Evolutionary conservation across 345 rosid species (phyloP).

Genomic region (Euclidium syriacum): DNA sequence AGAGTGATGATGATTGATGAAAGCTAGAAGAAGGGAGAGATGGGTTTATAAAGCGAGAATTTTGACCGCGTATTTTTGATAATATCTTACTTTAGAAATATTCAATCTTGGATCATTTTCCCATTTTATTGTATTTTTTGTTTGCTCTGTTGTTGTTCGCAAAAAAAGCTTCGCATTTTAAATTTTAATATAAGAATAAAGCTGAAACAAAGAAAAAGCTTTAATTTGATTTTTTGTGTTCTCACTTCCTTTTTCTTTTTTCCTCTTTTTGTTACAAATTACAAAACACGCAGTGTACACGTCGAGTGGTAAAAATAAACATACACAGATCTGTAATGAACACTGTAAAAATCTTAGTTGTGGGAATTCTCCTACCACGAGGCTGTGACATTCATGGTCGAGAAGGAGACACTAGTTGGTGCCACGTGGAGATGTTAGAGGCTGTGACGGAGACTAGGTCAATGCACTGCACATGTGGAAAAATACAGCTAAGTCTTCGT

Average conservation of each 20-base stretch:
- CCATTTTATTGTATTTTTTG: background rate
- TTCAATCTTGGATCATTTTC: conserved; percentile 1
- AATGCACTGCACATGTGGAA: conserved; percentile 19
- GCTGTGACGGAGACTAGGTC: conserved; percentile 28
- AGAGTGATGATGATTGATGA: conserved; percentile 31
- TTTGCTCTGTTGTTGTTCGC: background rate
- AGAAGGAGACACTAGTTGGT: background rate
- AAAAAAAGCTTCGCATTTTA: background rate
- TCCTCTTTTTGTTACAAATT: conserved; percentile 6
- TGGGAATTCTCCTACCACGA: background rate
- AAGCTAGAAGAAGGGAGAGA: conserved; percentile 17
- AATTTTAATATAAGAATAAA: background rate
- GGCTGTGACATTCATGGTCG: background rate
- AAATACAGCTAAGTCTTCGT: conserved; percentile 25
- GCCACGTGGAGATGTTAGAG: conserved; percentile 19
- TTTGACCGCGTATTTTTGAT: conserved; percentile 34
- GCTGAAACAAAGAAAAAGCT: background rate
- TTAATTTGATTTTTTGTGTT: background rate
- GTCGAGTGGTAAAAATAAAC: background rate
- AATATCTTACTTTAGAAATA: background rate
- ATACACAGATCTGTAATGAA: background rate
- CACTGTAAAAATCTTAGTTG: background rate
- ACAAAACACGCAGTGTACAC: conserved; percentile 20
- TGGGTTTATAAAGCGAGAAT: conserved; percentile 26
- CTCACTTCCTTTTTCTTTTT: background rate